phyloP scores from a whole-genome alignment of 2,329 filamentous ascomycete genomes.

The Fusarium sp. region DNA sequence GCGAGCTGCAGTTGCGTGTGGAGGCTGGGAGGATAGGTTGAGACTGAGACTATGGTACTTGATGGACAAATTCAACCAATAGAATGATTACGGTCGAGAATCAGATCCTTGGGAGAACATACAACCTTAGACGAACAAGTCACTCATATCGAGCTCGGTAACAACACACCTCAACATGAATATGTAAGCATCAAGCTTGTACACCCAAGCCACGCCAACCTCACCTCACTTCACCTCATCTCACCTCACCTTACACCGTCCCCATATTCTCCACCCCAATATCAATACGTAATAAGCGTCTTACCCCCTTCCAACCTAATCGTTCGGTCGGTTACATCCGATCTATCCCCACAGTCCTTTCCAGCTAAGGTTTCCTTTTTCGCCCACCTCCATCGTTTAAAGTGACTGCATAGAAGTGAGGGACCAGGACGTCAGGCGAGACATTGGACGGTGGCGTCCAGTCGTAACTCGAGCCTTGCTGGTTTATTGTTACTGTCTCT shows the following conservation, averaged over 20 bases:
- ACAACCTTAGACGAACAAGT: too few species aligned
- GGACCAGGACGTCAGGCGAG: slow-evolving; percentile 28
- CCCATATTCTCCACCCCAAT: not conserved
- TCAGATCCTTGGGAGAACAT: too few species aligned
- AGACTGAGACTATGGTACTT: not conserved
- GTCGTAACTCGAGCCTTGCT: slow-evolving; percentile 36
- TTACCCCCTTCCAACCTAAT: not conserved
- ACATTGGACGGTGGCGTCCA: slow-evolving; percentile 41
- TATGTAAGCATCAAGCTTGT: not conserved
- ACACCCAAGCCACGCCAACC: not conserved
- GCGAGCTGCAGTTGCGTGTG: slow-evolving; percentile 34
- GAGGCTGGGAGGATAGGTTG: slow-evolving; percentile 2
- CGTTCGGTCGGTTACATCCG: slow-evolving; percentile 33
- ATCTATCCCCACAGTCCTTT: slow-evolving; percentile 17
- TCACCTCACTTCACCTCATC: not conserved
- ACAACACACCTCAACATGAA: not conserved
- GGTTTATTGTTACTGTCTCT: slow-evolving; percentile 24
- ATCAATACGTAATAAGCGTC: slow-evolving; percentile 7
- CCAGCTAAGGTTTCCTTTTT: not conserved
- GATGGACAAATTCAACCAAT: slow-evolving; percentile 1
- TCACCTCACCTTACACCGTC: not conserved
- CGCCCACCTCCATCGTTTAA: not conserved
- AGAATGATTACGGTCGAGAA: too few species aligned
- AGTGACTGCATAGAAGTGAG: slow-evolving; percentile 16
- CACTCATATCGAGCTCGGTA: not conserved